Base-by-base conservation (phyloP, 306 rosid species). In the Lotus japonicus region DNA sequence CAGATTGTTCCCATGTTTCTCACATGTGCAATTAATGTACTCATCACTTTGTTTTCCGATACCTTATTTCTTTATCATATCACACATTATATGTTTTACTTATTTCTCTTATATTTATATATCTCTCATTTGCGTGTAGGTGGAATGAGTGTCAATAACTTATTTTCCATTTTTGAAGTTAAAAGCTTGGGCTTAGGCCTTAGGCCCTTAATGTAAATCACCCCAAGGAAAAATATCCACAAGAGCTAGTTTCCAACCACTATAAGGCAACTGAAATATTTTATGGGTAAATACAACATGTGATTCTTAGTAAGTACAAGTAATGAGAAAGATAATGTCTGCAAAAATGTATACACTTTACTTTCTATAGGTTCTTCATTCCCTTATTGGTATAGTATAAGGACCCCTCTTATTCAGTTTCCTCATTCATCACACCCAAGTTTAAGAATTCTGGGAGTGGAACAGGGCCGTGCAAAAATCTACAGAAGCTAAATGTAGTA, bases 401-500 rank as follows among this genome's bases (percentile, higher is more conserved):
- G 59, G 88, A 76, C 87, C 86, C 88, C 83, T 66, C 39, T 87
- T 87, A 87, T 87, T 87, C 73, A 56, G 52, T 43, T 64, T 70
- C 61, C 71, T 71, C 66, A 49, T 72, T 82, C 85, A 61, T 44
- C 65, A 75, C 71, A 70, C 75, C 82, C 59, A 71, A 77, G 72
- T 26, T 26, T 13, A 36, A 67, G 46, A 58, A 73, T 26, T 73
- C 77, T 82, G 77, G 84, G 80, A 31, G 65, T 76, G 83, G 80
- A 78, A 72, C 16, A 84, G 81, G 89, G 85, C 71, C 84, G 74
- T 76, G 82, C 80, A 78, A 87, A 84, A 84, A 78, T 87, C 87
- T 78, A 80, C 60, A 11, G 8, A 68, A 69, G 46, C 78, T 74
- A 80, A 58, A 66, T 64, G 60, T 57, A 31, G 36, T 31, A 31